Evolutionary conservation across 2,329 filamentous ascomycete genomes (phyloP).

Genomic region (Spiromastix sp.): DNA sequence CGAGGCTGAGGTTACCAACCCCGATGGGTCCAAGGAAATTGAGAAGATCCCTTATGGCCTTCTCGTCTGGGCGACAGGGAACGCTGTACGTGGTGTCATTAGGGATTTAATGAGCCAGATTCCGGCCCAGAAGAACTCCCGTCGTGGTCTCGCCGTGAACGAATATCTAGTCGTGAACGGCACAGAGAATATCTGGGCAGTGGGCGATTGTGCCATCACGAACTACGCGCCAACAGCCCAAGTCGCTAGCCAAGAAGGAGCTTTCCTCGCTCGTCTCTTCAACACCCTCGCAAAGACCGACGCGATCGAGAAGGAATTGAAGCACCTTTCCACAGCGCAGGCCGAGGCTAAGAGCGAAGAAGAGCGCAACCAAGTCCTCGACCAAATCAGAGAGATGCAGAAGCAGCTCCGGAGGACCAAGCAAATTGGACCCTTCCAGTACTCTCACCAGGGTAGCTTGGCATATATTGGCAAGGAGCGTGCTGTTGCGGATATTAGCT

Average conservation of each 20-base stretch:
- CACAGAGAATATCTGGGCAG: conserved; percentile 92
- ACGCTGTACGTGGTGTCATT: conserved; percentile 80
- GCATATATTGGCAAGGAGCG: conserved; percentile 98
- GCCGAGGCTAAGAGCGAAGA: conserved; percentile 58
- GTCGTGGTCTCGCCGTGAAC: conserved; percentile 90
- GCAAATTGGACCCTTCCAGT: conserved; percentile 95
- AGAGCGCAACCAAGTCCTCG: conserved; percentile 47
- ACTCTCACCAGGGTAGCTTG: conserved; percentile 92
- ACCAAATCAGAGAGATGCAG: conserved; percentile 78
- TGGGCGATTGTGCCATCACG: conserved; percentile 93
- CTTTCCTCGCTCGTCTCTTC: conserved; percentile 89
- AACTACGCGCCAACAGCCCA: conserved; percentile 97
- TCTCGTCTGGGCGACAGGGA: conserved; percentile 96
- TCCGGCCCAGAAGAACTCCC: conserved; percentile 87
- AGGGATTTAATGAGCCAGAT: conserved; percentile 87
- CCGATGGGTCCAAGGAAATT: conserved; percentile 73
- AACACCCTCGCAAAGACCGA: conserved; percentile 98
- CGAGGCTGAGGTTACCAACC: conserved; percentile 72
- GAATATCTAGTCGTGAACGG: conserved; percentile 98
- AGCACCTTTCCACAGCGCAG: conserved; percentile 53
- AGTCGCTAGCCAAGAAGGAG: conserved; percentile 90
- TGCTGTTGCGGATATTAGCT: conserved; percentile 93
- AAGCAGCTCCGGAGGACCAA: conserved; percentile 80
- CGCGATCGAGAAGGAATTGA: conserved; percentile 64
- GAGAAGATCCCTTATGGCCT: conserved; percentile 87